These are phyloP conservation scores for Aspergillus coremiiformis DNA, from an alignment of 495 filamentous ascomycete species.

Conservation along the genomic window DNA sequence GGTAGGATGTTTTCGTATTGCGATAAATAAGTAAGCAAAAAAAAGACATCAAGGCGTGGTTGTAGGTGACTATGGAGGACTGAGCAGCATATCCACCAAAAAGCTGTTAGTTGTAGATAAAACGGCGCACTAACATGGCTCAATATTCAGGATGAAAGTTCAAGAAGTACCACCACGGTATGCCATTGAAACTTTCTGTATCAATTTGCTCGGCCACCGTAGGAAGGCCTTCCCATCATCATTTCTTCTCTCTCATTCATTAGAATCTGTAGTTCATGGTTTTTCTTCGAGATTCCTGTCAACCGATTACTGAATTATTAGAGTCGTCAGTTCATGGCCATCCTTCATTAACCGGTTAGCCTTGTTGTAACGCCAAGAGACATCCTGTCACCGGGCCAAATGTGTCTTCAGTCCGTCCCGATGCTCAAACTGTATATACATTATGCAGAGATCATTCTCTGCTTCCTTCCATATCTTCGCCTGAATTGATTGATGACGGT, in stretches of 20 bases:
- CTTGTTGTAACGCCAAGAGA: slow-evolving; percentile 13
- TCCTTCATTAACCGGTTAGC: slow-evolving; percentile 18
- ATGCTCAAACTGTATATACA: slow-evolving; percentile 16
- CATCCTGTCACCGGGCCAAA: slow-evolving; percentile 7
- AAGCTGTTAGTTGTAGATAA: too few relatives aligned
- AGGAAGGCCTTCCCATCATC: neutral
- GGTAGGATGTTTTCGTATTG: too few relatives aligned
- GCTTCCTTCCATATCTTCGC: neutral
- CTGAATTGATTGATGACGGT: neutral
- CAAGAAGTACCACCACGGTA: neutral
- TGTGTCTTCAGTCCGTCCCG: slow-evolving; percentile 2
- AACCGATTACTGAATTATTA: neutral
- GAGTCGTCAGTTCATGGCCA: slow-evolving; percentile 4
- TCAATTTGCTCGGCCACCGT: neutral
- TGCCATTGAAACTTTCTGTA: neutral
- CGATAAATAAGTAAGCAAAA: too few relatives aligned
- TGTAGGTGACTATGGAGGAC: too few relatives aligned
- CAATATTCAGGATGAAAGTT: too few relatives aligned
- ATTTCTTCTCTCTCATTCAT: neutral
- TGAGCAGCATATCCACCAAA: too few relatives aligned
- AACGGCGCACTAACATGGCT: too few relatives aligned
- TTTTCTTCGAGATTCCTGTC: neutral
- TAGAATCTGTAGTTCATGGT: neutral
- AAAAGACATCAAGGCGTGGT: too few relatives aligned
- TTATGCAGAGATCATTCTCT: neutral